Evolutionary conservation across 768 basidiomycete species (phyloP).

Genomic region (Tremella yokohamensis): DNA sequence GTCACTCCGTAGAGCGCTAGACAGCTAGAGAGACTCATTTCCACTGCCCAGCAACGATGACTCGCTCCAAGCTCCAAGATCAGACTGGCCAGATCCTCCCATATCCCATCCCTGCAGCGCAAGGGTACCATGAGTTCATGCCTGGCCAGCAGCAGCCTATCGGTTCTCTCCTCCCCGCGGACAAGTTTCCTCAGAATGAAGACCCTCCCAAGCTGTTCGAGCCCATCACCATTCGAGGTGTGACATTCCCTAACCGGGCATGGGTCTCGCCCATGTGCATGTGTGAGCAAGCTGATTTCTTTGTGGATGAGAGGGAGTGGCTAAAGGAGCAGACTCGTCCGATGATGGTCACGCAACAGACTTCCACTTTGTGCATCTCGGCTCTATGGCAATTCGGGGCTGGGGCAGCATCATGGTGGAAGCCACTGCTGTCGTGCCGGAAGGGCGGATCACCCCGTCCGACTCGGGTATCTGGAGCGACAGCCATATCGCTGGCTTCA

Average conservation of each 20-base stretch:
- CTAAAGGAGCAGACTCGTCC: constrained; percentile 56
- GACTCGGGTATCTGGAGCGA: constrained; percentile 76
- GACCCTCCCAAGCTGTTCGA: constrained; percentile 63
- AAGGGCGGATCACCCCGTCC: constrained; percentile 67
- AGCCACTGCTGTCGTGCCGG: constrained; percentile 68
- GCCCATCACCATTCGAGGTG: constrained; percentile 61
- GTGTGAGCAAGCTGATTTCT: constrained; percentile 50
- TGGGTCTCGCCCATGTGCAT: constrained; percentile 80
- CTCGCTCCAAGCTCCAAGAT: too few relatives aligned
- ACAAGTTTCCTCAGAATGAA: constrained; percentile 56
- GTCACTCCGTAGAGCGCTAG: too few relatives aligned
- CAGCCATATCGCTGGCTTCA: constrained; percentile 66
- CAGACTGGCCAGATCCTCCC: constrained; percentile 11
- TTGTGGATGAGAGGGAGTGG: background rate
- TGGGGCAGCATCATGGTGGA: constrained; percentile 69
- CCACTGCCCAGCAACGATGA: too few relatives aligned
- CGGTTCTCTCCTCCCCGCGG: constrained; percentile 43
- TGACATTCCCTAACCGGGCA: constrained; percentile 71
- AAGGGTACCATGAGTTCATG: constrained; percentile 40
- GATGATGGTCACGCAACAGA: constrained; percentile 72
- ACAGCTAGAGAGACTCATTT: too few relatives aligned
- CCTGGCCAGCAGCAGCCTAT: constrained; percentile 40
- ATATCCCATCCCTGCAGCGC: constrained; percentile 16
- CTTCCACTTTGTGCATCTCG: constrained; percentile 78
- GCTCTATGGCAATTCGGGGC: constrained; percentile 67